Evolutionary conservation across 1,284 basidiomycete genomes (phyloP), one percentile per base, ranked within the genome.

Genomic region (Cerioporus squamosus): DNA sequence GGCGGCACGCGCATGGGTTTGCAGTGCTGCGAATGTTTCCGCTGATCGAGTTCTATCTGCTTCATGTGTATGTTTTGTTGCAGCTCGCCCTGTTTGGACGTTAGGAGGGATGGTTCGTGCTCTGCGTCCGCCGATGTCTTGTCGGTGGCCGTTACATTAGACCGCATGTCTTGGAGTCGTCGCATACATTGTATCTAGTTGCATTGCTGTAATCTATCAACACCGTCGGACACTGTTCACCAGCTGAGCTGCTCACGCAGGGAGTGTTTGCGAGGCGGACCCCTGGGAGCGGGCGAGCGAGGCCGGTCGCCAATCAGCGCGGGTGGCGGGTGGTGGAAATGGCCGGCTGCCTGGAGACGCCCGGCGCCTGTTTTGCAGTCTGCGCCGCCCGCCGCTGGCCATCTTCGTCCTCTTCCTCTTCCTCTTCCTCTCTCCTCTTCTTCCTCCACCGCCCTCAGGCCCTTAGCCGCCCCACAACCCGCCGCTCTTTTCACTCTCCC

Each of bases 11-110:
- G 51, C 74, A 72, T 49, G 77, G 79, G 49, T 78, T 77, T 49
- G 74, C 75, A 59, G 66, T 80, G 56, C 68, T 44, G 53, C 36
- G 43, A 44, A 22, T 79, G 72, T 75, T 79, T 72, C 72, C 74
- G 66, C 70, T 81, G 69, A 68, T 81, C 57, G 77, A 77, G 67
- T 72, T 80, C 65, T 84, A 81, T 72, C 67, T 83, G 69, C 68
- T 82, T 62, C 78, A 83, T 72, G 69, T 85, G 72, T 85, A 82
- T 71, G 73, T 78, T 65, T 61, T 82, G 59, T 53, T 72, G 59
- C 65, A 63, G 50, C 57, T 68, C 31, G 63, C 54, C 47, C 46
- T 69, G 53, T 61, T 66, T 53, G 59, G 59, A 57, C 51, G 36
- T 18, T 22, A 18, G 38, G 17, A 26, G 33, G 12, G 17, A 12